These are phyloP conservation scores for Beauveria sp. DNA, from an alignment of 2,329 filamentous ascomycete species.

Conservation along the genomic window DNA sequence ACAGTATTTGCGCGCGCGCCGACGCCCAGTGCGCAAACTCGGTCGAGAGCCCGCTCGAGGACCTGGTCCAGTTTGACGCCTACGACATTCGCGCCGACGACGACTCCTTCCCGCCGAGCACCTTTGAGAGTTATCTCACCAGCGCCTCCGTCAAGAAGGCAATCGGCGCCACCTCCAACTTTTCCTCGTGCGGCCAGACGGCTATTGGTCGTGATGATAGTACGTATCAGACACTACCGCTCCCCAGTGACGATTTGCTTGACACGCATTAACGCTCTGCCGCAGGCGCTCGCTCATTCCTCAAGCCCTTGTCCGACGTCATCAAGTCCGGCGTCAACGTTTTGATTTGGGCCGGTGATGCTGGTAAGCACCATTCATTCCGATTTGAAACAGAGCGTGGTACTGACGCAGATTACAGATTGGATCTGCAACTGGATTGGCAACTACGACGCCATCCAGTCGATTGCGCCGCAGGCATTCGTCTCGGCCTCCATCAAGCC, in stretches of 20 bases:
- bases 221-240: background rate
- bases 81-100: constrained; percentile 38
- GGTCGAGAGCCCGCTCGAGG: constrained; percentile 15
- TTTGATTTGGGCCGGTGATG: constrained; percentile 48
- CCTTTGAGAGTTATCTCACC: constrained; percentile 34
- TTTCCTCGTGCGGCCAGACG: background rate
- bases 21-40: constrained; percentile 20
- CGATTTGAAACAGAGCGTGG: background rate
- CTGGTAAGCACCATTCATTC: constrained; percentile 21
- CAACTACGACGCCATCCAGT: constrained; percentile 37
- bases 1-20: constrained; percentile 21
- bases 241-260: too few relatives aligned
- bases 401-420: constrained; percentile 24
- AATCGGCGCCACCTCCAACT: constrained; percentile 32
- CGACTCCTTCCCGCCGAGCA: constrained; percentile 31
- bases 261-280: background rate
- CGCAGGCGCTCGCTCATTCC: constrained; percentile 34
- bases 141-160: constrained; percentile 27
- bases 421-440: constrained; percentile 53
- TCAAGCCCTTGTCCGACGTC: constrained; percentile 35
- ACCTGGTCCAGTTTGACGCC: constrained; percentile 30
- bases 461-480: constrained; percentile 34
- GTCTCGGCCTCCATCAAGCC: constrained; percentile 32
- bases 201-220: constrained; percentile 2
- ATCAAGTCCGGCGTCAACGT: constrained; percentile 41